Base-by-base conservation (phyloP, 768 basidiomycete species). In the Strobilomyces echinocephalus region DNA sequence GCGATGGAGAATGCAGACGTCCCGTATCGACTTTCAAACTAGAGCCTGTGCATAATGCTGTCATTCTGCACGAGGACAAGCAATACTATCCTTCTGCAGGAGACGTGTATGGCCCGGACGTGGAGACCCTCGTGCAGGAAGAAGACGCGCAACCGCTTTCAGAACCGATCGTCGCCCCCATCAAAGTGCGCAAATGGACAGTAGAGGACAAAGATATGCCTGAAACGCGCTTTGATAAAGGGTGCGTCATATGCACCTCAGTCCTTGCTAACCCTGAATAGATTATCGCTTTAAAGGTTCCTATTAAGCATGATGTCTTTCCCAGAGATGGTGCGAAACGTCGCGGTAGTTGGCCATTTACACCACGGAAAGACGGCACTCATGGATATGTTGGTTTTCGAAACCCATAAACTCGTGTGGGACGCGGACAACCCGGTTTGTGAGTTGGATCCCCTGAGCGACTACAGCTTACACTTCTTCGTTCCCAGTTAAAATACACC, bases 301-400 rank as follows among this genome's bases (percentile, higher is more conserved):
- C 73, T 99, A 65, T 74, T 98, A 63, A 94, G 89, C 64, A 84
- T 97, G 82, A 88, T 90, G 63, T 78, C 81, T 11, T 90, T 92
- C 69, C 95, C 94, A 24, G 88, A 92, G 52, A 95, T 94, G 86
- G 83, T 97, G 66, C 84, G 97, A 48, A 98, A 98, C 69, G 89
- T 99, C 26, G 93, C 93, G 48, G 81, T 99, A 16, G 95, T 95
- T 15, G 97, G 97, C 14, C 95, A 98, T 65, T 73, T 99, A 46
- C 97, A 99, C 65, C 97, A 99, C 64, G 97, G 97, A 63, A 99
- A 99, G 75, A 97, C 97, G 0, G 87, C 92, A 1, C 75, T 99
- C 45, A 76, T 99, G 82, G 97, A 99, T 69, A 97, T 97, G 92
- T 80, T 99, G 54, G 85, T 95, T 8, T 88, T 91, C 60, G 94